Base-by-base conservation (phyloP, 441 rosid species). In the Aquilaria agallochum region DNA sequence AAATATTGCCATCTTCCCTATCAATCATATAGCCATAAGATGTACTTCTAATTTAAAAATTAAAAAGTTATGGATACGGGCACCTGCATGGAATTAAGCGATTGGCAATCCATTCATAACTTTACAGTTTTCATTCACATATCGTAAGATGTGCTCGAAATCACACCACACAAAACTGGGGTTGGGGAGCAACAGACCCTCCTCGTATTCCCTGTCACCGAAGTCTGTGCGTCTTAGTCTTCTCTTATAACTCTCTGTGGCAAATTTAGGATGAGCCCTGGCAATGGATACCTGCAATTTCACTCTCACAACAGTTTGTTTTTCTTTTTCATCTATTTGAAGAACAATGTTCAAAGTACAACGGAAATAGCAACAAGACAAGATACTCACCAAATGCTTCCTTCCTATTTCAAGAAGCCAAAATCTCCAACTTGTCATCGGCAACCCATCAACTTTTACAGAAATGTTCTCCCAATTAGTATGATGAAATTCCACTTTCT, bases 401-500 rank as follows among this genome's bases (percentile, higher is more conserved):
- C 62, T 69, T 31, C 67, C 79, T 63, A 81, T 73, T 52, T 83
- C 76, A 8, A 51, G 67, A 52, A 81, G 79, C 81, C 87, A 77
- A 74, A 87, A 87, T 57, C 76, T 83, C 90, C 94, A 87, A 27
- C 70, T 73, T 31, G 9, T 52, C 60, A 58, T 51, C 30, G 40
- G 34, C 56, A 62, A 61, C 49, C 89, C 89, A 2, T 83, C 71
- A 30, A 82, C 64, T 69, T 69, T 65, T 49, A 72, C 77, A 61
- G 53, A 68, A 72, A 87, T 78, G 65, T 75, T 57, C 11, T 55
- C 72, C 88, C 94, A 84, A 71, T 66, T 75, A 33, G 57, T 68
- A 50, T 84, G 94, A 64, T 75, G 74, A 71, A 87, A 84, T 72
- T 84, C 94, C 7, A 87, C 73, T 70, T 68, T 81, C 59, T 79